Evolutionary conservation across 352 stramenopile species (phyloP), one percentile per base, ranked within the genome.

Genomic region (Pythium dissimile): DNA sequence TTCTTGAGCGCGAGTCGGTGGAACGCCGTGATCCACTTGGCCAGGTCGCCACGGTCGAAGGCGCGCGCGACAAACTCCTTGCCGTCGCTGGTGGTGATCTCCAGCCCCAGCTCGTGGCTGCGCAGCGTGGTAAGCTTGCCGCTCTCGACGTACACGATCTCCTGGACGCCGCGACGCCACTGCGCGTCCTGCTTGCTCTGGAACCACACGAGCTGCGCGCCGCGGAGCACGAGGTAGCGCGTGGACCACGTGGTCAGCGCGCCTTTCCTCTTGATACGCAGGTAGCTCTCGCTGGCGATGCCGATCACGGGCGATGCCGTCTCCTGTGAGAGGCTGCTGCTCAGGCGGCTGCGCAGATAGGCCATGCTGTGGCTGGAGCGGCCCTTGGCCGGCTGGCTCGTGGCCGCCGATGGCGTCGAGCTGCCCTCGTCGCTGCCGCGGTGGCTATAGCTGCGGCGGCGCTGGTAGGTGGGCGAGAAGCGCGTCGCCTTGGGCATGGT

Each of bases 11-110:
- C 68, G 34, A 89, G 61, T 1, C 79, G 75, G 34, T 89, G 74
- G 54, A 86, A 86, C 15, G 78, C 78, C 27, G 78, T 85, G 58
- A 86, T 66, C 78, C 78, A 89, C 24, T 72, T 64, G 8, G 76
- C 74, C 37, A 84, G 68, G 37, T 89, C 78, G 23, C 59, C 70
- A 30, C 76, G 73, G 44, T 67, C 80, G 41, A 86, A 86, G 4
- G 82, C 57, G 39, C 78, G 75, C 5, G 38, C 70, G 35, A 84
- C 37, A 27, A 75, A 64, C 44, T 85, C 70, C 3, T 71, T 72
- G 24, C 75, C 76, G 45, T 86, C 72, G 2, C 47, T 38, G 38
- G 73, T 64, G n/a, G 58, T 60, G 24, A 86, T 66, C 61, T 85
- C 78, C 24, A 89, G 26, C 11, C 71, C 55, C 23, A 84, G 58